phyloP scores from a whole-genome alignment of 2,329 filamentous ascomycete species.

The Geosmithia putterillii region DNA sequence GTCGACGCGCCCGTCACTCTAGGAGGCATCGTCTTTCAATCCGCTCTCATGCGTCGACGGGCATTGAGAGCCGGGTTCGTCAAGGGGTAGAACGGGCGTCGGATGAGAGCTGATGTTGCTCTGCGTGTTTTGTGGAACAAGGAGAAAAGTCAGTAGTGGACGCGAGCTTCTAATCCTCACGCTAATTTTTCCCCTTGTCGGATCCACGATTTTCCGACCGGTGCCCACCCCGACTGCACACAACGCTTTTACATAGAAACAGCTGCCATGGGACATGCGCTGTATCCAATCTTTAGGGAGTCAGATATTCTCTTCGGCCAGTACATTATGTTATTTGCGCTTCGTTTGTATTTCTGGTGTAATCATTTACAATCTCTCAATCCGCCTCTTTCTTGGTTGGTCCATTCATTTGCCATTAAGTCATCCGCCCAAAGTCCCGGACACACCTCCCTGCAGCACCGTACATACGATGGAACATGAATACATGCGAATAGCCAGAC shows the following conservation, averaged over 20 bases:
- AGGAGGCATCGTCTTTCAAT: slow-evolving; percentile 15
- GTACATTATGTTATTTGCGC: too few relatives aligned
- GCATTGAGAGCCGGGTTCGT: neutral
- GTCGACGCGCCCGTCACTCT: slow-evolving; percentile 14
- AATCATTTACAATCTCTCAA: too few relatives aligned
- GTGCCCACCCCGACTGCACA: too few relatives aligned
- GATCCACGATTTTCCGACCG: neutral
- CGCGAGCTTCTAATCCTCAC: neutral
- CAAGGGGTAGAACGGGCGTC: neutral
- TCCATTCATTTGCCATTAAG: neutral
- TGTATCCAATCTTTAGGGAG: too few relatives aligned
- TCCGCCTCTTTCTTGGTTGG: too few relatives aligned
- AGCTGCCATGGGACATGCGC: too few relatives aligned
- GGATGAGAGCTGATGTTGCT: neutral
- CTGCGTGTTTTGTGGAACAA: neutral
- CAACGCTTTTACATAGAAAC: too few relatives aligned
- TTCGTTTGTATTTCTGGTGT: too few relatives aligned
- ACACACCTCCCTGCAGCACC: neutral
- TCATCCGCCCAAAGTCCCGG: too few relatives aligned
- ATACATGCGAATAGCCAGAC: neutral
- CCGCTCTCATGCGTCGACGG: neutral
- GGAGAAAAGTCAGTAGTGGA: neutral
- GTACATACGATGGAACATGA: neutral
- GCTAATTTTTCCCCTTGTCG: neutral
- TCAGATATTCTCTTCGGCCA: too few relatives aligned